Base-by-base conservation (phyloP, 2,329 filamentous ascomycete genomes). In the Alternaria incomplexa region DNA sequence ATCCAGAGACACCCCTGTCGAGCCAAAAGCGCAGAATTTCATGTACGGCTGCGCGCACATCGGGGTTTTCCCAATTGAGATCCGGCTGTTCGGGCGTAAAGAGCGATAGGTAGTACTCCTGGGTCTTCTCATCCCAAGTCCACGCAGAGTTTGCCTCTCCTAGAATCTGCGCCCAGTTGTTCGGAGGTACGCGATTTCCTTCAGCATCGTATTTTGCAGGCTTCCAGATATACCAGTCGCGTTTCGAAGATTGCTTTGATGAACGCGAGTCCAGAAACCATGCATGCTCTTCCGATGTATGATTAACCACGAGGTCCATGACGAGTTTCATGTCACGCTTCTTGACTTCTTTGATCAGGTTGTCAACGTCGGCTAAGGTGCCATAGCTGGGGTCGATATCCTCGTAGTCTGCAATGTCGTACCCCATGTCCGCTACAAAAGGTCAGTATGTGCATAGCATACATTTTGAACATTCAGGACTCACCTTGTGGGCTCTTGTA, bases 21-120 rank as follows among this genome's bases (percentile, higher is more conserved):
- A 96, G 86, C 93, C 93, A 96, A 77, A 94, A 96, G 26, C 86
- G 85, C 83, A 94, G 90, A 4, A 91, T 84, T 22, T 90, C 83
- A 73, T 93, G 91, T 2, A 94, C 88, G 0, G 91, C 92, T 26
- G 86, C 82, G 17, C 91, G 85, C 0, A 91, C 87, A 6, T 85
- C 86, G 0, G 85, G 84, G 56, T 90, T 91, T 72, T 94, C 91
- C 91, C 92, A 96, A 79, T 96, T 96, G 5, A 96, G 83, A 71
- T 96, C 93, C 0, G 93, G 92, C 74, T 95, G 92, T 66, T 92
- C 88, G 7, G 86, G 86, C 2, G 90, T 89, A 76, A 93, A 96
- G 11, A 96, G 84, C 58, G 91, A 89, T 0, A 94, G 86, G 70
- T 93, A 94, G 77, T 93, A 94, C 78, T 95, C 90, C 25, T 87